Percentiles rank a stretch among this genome's conserved stretches.
Conservation (phyloP, 192 early-diverging fungal genomes). For the Coemansia sp. region DNA sequence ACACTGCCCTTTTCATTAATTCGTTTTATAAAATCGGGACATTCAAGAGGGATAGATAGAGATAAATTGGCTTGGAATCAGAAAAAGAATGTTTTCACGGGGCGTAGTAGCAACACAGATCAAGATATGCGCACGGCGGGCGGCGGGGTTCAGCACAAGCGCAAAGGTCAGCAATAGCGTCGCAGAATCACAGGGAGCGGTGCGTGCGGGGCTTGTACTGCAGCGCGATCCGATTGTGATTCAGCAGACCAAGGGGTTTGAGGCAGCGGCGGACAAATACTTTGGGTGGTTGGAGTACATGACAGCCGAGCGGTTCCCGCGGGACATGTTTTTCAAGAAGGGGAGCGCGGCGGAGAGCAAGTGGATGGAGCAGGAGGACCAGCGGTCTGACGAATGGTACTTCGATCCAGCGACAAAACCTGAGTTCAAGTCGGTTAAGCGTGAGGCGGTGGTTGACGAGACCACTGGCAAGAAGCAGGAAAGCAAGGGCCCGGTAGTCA, state of each 20-base stretch:
- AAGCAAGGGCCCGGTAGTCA: background rate
- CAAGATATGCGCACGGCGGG: conserved; percentile 10
- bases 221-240: conserved; percentile 53
- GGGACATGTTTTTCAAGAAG: conserved; percentile 52
- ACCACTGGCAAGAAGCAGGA: background rate
- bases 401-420: conserved; percentile 34
- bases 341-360: conserved; percentile 45
- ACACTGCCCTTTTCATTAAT: too few relatives aligned
- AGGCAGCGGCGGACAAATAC: conserved; percentile 39
- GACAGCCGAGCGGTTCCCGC: conserved; percentile 48
- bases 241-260: conserved; percentile 31
- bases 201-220: conserved; percentile 39
- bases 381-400: conserved; percentile 36
- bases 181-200: background rate
- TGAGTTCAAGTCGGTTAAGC: conserved; percentile 19
- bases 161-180: background rate
- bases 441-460: conserved; percentile 5
- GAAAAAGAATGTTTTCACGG: conserved; percentile 10
- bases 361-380: conserved; percentile 40
- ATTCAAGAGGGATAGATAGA: too few relatives aligned
- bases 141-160: conserved; percentile 26
- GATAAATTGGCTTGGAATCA: too few relatives aligned
- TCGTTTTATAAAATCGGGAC: too few relatives aligned
- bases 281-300: conserved; percentile 48
- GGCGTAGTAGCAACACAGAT: conserved; percentile 8